Base-by-base conservation (phyloP, 1,139 yeast species). In the Blastobotrys aristatus region DNA sequence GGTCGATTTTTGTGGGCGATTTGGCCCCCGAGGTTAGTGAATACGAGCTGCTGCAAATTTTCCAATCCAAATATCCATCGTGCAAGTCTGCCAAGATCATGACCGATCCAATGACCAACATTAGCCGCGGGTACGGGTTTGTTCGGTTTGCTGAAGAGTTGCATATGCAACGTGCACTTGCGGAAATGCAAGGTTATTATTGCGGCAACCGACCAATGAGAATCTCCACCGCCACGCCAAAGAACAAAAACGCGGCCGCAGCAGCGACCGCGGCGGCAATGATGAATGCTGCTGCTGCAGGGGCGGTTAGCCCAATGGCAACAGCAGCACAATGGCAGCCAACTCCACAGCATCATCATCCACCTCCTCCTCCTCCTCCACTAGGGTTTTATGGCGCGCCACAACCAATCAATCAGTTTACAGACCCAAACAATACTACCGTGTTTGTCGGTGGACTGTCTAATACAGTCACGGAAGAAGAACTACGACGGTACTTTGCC, bases 361-460 rank as follows among this genome's bases (percentile, higher is more conserved):
- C 29, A 10, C 40, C 40, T 6, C 31, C 40, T 5, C 22, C 42
- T n/a, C 31, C 40, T n/a, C 21, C 39, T 2, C 14, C 65, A n/a
- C 51, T 57, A 44, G 67, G 66, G 1, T 64, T 59, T 50, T 62
- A 60, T 47, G 64, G 65, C 30, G 48, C 54, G 13, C 55, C 66
- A 16, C 74, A 69, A 57, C 66, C 71, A 18, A 57, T 76, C 56
- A 74, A 69, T 55, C 80, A 78, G 55, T 83, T 71, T 61, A 73
- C 83, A 36, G 95, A 88, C 60, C 89, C 90, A 17, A 81, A 77
- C 61, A 89, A 88, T 64, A 87, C 96, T 11, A 89, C 97, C 0
- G 96, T 89, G n/a, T 89, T 89, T 64, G 92, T 89, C 20, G 97
- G 97, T 22, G 97, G 97, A 0, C 69, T 89, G 42, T 81, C 92